Base-by-base conservation (phyloP, 345 rosid genomes). In the Brassica carinata region DNA sequence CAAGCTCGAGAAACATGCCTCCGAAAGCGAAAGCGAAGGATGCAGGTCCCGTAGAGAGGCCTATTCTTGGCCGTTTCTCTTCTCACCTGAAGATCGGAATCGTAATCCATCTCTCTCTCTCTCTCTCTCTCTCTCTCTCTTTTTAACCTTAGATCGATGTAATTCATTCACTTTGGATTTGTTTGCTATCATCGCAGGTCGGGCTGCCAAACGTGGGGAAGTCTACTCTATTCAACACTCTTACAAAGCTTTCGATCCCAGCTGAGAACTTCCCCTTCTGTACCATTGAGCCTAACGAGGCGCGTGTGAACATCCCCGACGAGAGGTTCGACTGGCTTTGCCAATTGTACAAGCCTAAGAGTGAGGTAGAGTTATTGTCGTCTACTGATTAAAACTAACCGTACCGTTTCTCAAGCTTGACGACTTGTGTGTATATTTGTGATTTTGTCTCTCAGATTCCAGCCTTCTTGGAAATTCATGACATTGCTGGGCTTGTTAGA, bases 41-140 rank as follows among this genome's bases (percentile, higher is more conserved):
- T 67, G 98, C 90, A 7, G 97, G 91, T 4, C 98, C 98, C 4
- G 90, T 78, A 0, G 99, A 96, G 89, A 85, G 97, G 34, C 96
- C 99, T 14, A 90, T 93, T 59, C 97, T 96, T 7, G 99, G 99
- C 70, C 90, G 99, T 75, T 96, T 96, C 90, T 93, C 99, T 17
- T 96, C 99, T 78, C 99, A 96, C 73, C 99, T 96, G 86, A 96
- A 96, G 89, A 96, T 96, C 80, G 99, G 98, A 82, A 96, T 96
- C 53, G 99, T 96, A 90, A 67, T 40, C n/a, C 31, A 9, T 36
- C 27, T 71, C 17, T 14, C 19, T 61, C 15, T 48, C 18, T 51
- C 18, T 51, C 58, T 51, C 58, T 51, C 15, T 13, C 19, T 61
- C 15, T 45, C 17, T 51, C 18, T 51, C 58, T 51, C 8, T 51